Conservation (phyloP, 2,329 filamentous ascomycete genomes). For the Epichloe gansuensis region DNA sequence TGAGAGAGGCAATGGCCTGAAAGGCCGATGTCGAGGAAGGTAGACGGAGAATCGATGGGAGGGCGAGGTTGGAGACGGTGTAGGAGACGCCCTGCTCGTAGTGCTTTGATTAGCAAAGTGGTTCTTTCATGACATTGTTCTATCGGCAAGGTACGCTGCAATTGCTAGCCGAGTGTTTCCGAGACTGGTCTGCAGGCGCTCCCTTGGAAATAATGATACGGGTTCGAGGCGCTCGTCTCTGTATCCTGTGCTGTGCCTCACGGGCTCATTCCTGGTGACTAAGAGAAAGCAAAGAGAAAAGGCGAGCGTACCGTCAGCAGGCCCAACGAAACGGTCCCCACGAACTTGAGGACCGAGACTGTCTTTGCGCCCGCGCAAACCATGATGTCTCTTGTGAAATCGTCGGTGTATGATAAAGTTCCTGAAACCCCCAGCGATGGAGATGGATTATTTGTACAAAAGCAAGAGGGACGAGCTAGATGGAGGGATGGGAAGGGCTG, state of each 20-base stretch:
- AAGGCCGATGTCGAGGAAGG: conserved; percentile 61
- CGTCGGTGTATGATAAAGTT: not conserved
- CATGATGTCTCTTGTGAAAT: conserved; percentile 30
- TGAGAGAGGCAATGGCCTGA: conserved; percentile 57
- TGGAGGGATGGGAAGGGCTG: not conserved
- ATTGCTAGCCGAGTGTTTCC: no score
- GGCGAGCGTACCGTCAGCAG: conserved; percentile 60
- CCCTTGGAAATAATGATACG: no score
- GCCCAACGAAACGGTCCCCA: conserved; percentile 80
- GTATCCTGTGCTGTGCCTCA: no score
- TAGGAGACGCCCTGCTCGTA: conserved; percentile 68
- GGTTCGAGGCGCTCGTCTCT: no score
- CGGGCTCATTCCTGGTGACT: not conserved
- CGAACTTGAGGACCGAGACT: conserved; percentile 76
- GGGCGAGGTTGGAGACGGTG: conserved; percentile 62
- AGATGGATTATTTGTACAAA: not conserved
- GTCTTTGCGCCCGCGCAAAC: conserved; percentile 39
- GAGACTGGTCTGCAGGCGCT: no score
- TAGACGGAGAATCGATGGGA: conserved; percentile 70
- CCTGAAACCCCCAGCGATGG: not conserved
- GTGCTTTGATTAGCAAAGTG: conserved; percentile 5
- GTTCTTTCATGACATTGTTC: not conserved
- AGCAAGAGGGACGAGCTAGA: not conserved
- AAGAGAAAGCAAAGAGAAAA: not conserved
- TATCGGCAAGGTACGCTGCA: no score